Evolutionary conservation across 2,329 filamentous ascomycete species (phyloP), one percentile per base, ranked within the genome.

Genomic region (Trichophyton equinum): DNA sequence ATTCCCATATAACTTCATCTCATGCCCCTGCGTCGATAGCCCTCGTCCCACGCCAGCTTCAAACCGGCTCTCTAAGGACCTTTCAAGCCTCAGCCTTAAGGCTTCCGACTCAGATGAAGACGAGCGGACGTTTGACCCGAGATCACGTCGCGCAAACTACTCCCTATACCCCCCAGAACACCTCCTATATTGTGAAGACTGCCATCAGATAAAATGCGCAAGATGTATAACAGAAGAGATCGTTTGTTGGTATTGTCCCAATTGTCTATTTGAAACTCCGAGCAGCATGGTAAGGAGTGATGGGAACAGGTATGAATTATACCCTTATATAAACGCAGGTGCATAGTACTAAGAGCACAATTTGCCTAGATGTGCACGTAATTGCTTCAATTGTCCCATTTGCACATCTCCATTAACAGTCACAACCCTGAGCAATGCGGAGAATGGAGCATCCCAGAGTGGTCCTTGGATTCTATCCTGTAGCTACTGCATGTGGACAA

Each of bases 111-210:
- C 82, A 30, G 85, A 89, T 58, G 85, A 88, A 62, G 87, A 90
- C 65, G 88, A 89, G 62, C 80, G 82, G 64, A 87, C 89, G 3
- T 96, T 99, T 73, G 88, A 99, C 71, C 91, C 94, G 1, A 85
- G 88, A 67, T 85, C 86, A 63, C 83, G 88, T 15, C 86, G 91
- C 42, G 88, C 94, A 62, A 94, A 91, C 73, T 97, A 90, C 78
- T 91, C 90, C 66, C 80, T 99, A 36, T 96, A 92, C 70, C 92
- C 94, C 0, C 85, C 96, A 51, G 92, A 97, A 70, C 86, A 96
- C 71, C 82, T 99, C 27, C 82, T 97, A 46, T 99, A 95, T 77
- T 99, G 94, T 78, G 92, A 96, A 71, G 94, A 97, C 72, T 99
- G 94, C 73, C 90, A 95, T 72, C 88, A 96, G 74, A 95, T 97